These are phyloP conservation scores for Ajuga reptans DNA, from an alignment of 305 asterid species.

Conservation along the genomic window DNA sequence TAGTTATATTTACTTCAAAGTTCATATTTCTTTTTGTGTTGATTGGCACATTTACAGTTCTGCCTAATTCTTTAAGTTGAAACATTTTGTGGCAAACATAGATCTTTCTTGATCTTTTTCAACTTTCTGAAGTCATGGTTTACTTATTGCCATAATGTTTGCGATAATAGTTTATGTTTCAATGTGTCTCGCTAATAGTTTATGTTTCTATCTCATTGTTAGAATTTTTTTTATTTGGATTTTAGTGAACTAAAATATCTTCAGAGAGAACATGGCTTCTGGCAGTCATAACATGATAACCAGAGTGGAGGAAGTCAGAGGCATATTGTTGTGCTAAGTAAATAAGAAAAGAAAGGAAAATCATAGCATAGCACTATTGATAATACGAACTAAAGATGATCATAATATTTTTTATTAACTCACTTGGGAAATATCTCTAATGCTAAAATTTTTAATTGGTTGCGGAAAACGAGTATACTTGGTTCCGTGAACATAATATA, in stretches of 20 bases:
- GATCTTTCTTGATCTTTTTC: not conserved
- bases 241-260: not conserved
- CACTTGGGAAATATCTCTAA: not conserved
- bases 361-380: not conserved
- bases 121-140: not conserved
- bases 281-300: not conserved
- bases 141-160: not conserved
- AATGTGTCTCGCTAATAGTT: not conserved
- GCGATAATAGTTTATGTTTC: not conserved
- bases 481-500: not conserved
- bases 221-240: not conserved
- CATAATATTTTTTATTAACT: not conserved
- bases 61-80: not conserved
- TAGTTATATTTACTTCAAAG: constrained; percentile 35
- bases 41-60: not conserved
- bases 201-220: no score
- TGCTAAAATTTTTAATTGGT: not conserved
- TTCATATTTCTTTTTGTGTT: constrained; percentile 3
- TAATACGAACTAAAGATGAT: not conserved
- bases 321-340: not conserved
- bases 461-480: not conserved
- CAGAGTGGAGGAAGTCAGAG: not conserved
- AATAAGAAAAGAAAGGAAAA: not conserved
- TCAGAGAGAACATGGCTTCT: not conserved
- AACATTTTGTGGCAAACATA: not conserved